Conservation (phyloP, 1,139 yeast genomes). For the Nakaseomyces sp. region DNA sequence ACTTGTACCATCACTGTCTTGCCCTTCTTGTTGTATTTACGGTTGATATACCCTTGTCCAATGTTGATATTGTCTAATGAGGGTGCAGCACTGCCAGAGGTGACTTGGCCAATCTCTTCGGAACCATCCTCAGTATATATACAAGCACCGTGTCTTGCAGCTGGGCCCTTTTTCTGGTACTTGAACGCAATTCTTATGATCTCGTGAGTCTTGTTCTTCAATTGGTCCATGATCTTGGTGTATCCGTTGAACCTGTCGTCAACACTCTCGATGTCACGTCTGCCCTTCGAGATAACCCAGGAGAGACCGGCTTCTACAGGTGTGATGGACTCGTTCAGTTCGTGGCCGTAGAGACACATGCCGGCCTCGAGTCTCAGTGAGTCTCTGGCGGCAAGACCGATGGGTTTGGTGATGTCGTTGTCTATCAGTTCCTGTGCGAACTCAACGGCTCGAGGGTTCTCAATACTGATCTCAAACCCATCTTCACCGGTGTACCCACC, state of each 20-base stretch:
- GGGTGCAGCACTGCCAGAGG: constrained; percentile 91
- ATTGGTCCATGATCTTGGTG: constrained; percentile 56
- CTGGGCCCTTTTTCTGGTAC: constrained; percentile 64
- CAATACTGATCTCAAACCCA: constrained; percentile 87
- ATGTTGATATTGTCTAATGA: constrained; percentile 60
- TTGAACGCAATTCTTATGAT: constrained; percentile 64
- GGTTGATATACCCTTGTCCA: constrained; percentile 83
- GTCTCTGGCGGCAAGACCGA: constrained; percentile 95
- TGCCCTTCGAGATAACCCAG: constrained; percentile 80
- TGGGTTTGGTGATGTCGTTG: constrained; percentile 57
- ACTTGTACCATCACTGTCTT: constrained; percentile 67
- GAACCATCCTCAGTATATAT: constrained; percentile 45
- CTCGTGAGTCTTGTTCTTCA: constrained; percentile 53
- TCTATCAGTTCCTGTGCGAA: constrained; percentile 58
- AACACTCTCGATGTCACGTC: constrained; percentile 42
- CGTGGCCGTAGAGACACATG: constrained; percentile 95
- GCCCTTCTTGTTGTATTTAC: constrained; percentile 67
- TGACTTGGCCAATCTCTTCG: constrained; percentile 60
- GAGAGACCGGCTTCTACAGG: constrained; percentile 84
- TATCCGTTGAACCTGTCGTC: constrained; percentile 69
- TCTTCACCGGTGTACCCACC: constrained; percentile 98
- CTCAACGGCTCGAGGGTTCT: constrained; percentile 49
- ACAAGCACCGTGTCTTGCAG: constrained; percentile 80
- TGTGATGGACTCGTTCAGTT: constrained; percentile 66
- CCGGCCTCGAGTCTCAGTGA: constrained; percentile 94